A percentile compares a stretch with the other conserved stretches of the same genome.
Conservation (phyloP, 352 stramenopile species). For the Phytopythium helicoides region DNA sequence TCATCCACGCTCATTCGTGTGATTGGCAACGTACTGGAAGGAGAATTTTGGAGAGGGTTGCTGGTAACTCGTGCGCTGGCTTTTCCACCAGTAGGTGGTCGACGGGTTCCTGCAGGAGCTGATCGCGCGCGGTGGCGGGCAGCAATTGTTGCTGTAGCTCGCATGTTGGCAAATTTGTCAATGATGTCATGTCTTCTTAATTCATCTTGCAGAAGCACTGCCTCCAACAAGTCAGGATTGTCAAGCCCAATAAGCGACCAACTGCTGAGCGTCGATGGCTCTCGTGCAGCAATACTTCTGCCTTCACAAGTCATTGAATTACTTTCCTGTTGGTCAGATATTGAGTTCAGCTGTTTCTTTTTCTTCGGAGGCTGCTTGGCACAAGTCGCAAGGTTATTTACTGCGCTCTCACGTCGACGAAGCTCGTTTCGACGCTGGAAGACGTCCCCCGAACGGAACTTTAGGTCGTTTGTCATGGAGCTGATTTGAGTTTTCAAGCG, state of each 20-base stretch:
- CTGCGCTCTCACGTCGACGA: conserved; percentile 46
- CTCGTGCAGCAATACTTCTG: no score
- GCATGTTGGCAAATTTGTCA: conserved; percentile 22
- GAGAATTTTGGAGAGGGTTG: background rate
- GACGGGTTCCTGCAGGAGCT: conserved; percentile 14
- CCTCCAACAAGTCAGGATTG: conserved; percentile 23
- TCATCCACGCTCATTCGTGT: conserved; percentile 32
- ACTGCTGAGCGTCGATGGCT: background rate
- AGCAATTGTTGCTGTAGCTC: background rate
- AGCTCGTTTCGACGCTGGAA: conserved; percentile 79
- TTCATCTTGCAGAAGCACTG: conserved; percentile 46
- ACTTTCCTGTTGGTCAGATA: conserved; percentile 1
- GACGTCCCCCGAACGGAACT: conserved; percentile 60
- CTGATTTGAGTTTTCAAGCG: conserved; percentile 50
- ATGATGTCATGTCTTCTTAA: conserved; percentile 56
- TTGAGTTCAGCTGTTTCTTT: conserved; percentile 5
- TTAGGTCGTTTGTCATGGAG: conserved; percentile 53
- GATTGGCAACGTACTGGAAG: background rate
- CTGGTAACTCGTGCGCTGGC: background rate
- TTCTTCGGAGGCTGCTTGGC: conserved; percentile 5
- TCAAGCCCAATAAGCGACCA: conserved; percentile 1
- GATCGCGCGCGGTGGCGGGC: conserved; percentile 1
- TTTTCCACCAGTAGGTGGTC: conserved; percentile 10
- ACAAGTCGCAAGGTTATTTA: background rate
- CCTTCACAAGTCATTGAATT: background rate